A percentile compares a stretch with the other conserved stretches of the same genome.
Conservation (phyloP, 1,284 basidiomycete species). For the Phellinidium pouzarii region DNA sequence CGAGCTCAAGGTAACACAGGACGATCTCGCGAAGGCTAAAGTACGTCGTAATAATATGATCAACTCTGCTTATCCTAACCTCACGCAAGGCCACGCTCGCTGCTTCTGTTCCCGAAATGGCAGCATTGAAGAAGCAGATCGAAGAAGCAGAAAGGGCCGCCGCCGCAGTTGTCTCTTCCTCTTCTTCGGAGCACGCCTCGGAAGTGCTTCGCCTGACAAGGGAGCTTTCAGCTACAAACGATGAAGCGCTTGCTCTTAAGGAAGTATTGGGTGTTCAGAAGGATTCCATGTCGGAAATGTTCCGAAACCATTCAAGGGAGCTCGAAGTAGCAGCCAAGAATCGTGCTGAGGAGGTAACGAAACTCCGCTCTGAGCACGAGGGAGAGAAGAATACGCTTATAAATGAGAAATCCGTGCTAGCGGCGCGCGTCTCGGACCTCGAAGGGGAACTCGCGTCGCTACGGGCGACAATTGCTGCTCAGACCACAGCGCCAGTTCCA, state of each 20-base stretch:
- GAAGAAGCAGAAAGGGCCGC: conserved; percentile 47
- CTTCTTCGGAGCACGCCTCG: conserved; percentile 41
- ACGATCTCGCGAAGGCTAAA: conserved; percentile 64
- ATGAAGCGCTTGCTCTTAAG: conserved; percentile 53
- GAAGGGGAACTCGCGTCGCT: conserved; percentile 68
- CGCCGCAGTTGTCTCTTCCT: conserved; percentile 31
- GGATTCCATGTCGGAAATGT: conserved; percentile 61
- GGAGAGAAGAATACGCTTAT: conserved; percentile 48
- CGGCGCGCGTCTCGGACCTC: conserved; percentile 57
- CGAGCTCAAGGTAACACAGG: conserved; percentile 75
- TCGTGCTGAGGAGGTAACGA: conserved; percentile 63
- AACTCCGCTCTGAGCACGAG: conserved; percentile 51
- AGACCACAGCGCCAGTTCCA: conserved; percentile 32
- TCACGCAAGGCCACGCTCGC: conserved; percentile 45
- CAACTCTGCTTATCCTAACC: not conserved
- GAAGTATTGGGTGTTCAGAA: conserved; percentile 61
- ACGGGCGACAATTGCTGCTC: conserved; percentile 46
- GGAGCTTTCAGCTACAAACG: conserved; percentile 53
- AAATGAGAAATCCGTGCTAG: conserved; percentile 52
- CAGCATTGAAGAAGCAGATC: conserved; percentile 50
- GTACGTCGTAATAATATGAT: not conserved
- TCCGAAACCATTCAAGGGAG: conserved; percentile 60
- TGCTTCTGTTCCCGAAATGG: conserved; percentile 45
- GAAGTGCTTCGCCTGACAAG: conserved; percentile 50
- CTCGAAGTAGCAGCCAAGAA: conserved; percentile 62